phyloP scores from a whole-genome alignment of 345 rosid genomes.

The Triadica sebifera region DNA sequence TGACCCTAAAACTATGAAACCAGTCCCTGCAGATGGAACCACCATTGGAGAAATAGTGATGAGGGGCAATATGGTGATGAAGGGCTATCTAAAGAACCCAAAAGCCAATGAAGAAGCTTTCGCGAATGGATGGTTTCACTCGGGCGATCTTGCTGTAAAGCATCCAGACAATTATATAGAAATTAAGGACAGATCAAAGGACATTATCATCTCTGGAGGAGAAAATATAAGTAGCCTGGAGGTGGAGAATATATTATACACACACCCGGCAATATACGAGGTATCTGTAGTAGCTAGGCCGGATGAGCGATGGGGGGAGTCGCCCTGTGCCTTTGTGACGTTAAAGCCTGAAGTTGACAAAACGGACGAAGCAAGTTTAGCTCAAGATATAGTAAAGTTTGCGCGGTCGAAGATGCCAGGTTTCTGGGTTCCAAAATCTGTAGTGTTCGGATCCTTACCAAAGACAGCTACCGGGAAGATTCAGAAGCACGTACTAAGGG shows the following conservation, averaged over 20 bases:
- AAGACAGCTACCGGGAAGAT: constrained; percentile 94
- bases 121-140: constrained; percentile 88
- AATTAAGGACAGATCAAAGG: constrained; percentile 87
- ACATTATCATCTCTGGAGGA: constrained; percentile 88
- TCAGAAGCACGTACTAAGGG: constrained; percentile 76
- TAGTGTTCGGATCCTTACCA: constrained; percentile 76
- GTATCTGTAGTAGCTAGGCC: constrained; percentile 86
- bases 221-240: constrained; percentile 93
- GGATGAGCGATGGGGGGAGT: constrained; percentile 82
- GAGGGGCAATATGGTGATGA: constrained; percentile 80
- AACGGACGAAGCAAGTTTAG: constrained; percentile 37
- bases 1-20: constrained; percentile 52
- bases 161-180: constrained; percentile 83
- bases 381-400: constrained; percentile 66
- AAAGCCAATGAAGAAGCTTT: constrained; percentile 73
- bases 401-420: constrained; percentile 68
- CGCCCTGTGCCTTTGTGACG: constrained; percentile 86
- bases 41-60: constrained; percentile 82
- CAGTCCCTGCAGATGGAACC: constrained; percentile 79
- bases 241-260: constrained; percentile 64
- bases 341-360: constrained; percentile 50
- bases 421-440: constrained; percentile 85
- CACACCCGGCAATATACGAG: constrained; percentile 76
- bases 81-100: constrained; percentile 83
- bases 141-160: constrained; percentile 84